Conservation (phyloP, 352 stramenopile species). For the Poterioochromonas sp. region DNA sequence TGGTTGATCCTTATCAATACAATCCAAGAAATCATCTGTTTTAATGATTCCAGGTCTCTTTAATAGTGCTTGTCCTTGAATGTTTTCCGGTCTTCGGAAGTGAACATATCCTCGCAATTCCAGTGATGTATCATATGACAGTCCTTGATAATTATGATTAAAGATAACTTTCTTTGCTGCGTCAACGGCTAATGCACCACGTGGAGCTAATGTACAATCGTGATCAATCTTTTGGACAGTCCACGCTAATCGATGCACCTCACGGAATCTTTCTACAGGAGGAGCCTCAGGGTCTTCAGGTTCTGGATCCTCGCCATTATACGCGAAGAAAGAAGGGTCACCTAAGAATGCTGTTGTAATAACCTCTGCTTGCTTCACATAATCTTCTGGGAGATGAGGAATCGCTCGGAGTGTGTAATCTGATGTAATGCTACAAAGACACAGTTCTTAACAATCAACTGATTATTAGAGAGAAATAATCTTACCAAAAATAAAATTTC, state of each 20-base stretch:
- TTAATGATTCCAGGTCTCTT: conserved; percentile 34
- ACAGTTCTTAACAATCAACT: no score
- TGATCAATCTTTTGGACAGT: conserved; percentile 34
- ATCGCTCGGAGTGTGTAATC: conserved; percentile 18
- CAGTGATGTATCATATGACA: conserved; percentile 20
- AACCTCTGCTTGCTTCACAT: not conserved
- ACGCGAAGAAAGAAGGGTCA: conserved; percentile 33
- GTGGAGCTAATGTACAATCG: conserved; percentile 19
- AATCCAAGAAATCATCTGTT: conserved; percentile 33
- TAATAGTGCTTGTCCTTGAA: conserved; percentile 14
- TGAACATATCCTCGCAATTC: conserved; percentile 27
- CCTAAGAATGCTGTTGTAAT: conserved; percentile 22
- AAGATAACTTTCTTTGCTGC: conserved; percentile 28
- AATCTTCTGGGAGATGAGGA: conserved; percentile 11
- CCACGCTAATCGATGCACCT: conserved; percentile 22
- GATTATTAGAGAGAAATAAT: not conserved
- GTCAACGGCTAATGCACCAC: conserved; percentile 21
- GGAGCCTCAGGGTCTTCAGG: conserved; percentile 33
- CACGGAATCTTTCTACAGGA: conserved; percentile 23
- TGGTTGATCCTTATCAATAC: conserved; percentile 28
- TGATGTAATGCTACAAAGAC: conserved; percentile 28
- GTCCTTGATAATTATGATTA: conserved; percentile 7
- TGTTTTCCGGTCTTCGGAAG: conserved; percentile 20
- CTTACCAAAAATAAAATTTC: conserved; percentile 35
- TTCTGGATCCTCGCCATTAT: conserved; percentile 33